Percentiles rank a stretch among this genome's conserved stretches.
Conservation (phyloP, 345 rosid species). For the Durio zibethinus region DNA sequence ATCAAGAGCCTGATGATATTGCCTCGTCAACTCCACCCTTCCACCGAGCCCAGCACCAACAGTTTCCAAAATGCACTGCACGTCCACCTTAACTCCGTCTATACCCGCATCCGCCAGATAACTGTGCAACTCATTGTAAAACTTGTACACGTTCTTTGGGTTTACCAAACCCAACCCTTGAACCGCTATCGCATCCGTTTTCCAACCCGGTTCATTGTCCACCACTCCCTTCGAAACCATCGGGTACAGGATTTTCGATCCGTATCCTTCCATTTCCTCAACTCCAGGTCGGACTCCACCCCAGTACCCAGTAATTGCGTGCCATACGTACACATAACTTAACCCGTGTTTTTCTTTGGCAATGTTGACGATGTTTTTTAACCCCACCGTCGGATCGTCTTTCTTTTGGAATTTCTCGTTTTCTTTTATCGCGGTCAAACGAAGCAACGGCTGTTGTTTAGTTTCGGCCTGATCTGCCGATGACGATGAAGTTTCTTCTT, state of each 20-base stretch:
- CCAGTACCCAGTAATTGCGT: constrained; percentile 95
- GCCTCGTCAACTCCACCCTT: constrained; percentile 72
- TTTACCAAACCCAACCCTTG: constrained; percentile 85
- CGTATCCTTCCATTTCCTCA: constrained; percentile 61
- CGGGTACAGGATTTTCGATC: constrained; percentile 70
- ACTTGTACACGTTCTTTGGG: constrained; percentile 65
- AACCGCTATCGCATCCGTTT: constrained; percentile 53
- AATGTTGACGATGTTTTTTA: constrained; percentile 60
- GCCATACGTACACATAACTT: constrained; percentile 90
- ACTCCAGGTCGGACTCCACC: constrained; percentile 88
- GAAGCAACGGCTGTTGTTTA: constrained; percentile 39
- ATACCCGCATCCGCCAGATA: constrained; percentile 79
- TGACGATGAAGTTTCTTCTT: not conserved
- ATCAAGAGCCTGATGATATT: constrained; percentile 90
- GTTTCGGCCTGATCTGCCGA: constrained; percentile 20
- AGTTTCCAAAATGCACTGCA: constrained; percentile 86
- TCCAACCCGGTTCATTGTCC: constrained; percentile 87
- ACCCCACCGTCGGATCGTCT: constrained; percentile 61
- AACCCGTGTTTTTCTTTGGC: constrained; percentile 68
- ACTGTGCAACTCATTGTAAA: constrained; percentile 73
- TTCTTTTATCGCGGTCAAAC: constrained; percentile 77
- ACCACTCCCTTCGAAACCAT: constrained; percentile 58
- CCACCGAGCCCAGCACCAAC: constrained; percentile 82
- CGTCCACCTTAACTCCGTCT: constrained; percentile 94
- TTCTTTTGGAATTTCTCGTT: constrained; percentile 68